These are phyloP conservation scores for Arthrobotrys iridis DNA, from an alignment of 2,329 filamentous ascomycete genomes.

Conservation along the genomic window DNA sequence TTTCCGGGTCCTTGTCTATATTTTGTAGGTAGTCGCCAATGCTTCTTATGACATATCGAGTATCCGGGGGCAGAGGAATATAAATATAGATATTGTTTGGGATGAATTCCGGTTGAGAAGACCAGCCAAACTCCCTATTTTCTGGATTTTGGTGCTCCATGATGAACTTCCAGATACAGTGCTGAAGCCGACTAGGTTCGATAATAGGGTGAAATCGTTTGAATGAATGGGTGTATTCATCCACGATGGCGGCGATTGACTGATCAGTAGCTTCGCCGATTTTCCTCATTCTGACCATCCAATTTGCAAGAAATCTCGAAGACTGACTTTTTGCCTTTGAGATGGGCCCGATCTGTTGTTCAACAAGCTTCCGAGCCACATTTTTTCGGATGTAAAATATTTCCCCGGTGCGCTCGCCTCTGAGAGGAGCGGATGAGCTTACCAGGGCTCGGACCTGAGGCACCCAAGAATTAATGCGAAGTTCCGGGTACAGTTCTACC, in stretches of 20 bases:
- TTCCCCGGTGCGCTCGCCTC: no score
- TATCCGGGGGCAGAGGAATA: neutral
- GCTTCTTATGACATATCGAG: neutral
- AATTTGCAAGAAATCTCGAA: neutral
- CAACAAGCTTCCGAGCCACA: neutral
- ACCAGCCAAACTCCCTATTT: no score
- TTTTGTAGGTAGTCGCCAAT: neutral
- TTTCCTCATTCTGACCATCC: neutral
- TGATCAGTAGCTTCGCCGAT: neutral
- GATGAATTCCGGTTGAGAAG: no score
- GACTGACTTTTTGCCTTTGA: neutral
- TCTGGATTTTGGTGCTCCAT: neutral
- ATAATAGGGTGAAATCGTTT: conserved; percentile 8
- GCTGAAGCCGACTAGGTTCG: neutral
- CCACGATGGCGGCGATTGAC: neutral
- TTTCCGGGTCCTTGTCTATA: neutral
- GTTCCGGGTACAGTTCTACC: neutral
- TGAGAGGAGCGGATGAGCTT: neutral
- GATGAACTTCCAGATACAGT: conserved; percentile 1
- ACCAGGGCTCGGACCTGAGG: neutral
- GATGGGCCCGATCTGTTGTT: neutral
- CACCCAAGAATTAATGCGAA: neutral
- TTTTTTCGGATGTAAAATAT: neutral
- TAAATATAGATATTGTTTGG: no score
- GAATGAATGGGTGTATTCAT: conserved; percentile 5